Conservation (phyloP, 176 grass and related monocot genomes). For the Miscanthus lutarioriparius region DNA sequence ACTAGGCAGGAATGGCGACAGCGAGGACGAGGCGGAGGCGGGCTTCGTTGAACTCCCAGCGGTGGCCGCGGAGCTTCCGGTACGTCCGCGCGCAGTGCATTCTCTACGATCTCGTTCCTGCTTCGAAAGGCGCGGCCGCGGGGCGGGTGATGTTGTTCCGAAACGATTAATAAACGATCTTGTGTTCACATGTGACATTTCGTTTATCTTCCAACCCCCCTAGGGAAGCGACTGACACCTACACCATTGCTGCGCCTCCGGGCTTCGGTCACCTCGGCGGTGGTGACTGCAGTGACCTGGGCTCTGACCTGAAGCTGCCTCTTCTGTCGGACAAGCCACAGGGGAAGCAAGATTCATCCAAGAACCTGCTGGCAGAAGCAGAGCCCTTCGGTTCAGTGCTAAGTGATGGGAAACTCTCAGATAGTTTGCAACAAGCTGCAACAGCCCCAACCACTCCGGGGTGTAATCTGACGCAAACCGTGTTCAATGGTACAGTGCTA, state of each 20-base stretch:
- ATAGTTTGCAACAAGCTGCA: slow-evolving; percentile 37
- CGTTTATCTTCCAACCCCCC: not conserved
- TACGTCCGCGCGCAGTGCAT: not conserved
- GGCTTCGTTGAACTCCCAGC: slow-evolving; percentile 46
- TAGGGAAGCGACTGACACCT: slow-evolving; percentile 82
- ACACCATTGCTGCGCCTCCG: slow-evolving; percentile 74
- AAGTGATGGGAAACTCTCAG: slow-evolving; percentile 33
- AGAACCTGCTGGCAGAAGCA: slow-evolving; percentile 32
- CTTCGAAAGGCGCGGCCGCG: not conserved
- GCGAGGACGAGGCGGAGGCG: not conserved
- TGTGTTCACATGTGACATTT: not conserved
- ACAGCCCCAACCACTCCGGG: slow-evolving; percentile 54
- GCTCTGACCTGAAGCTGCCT: slow-evolving; percentile 59
- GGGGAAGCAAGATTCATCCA: slow-evolving; percentile 45
- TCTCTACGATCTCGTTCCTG: not conserved
- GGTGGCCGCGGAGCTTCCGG: slow-evolving; percentile 84
- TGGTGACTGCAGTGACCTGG: slow-evolving; percentile 35
- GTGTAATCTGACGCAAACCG: slow-evolving; percentile 78
- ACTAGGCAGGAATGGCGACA: not conserved
- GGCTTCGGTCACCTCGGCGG: slow-evolving; percentile 56
- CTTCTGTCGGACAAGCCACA: slow-evolving; percentile 53
- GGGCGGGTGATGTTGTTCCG: not conserved
- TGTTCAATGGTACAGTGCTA: slow-evolving; percentile 82
- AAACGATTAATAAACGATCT: not conserved
- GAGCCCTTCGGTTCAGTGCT: slow-evolving; percentile 31